Conservation (phyloP, 2,329 filamentous ascomycete species). For the Fusarium poae region DNA sequence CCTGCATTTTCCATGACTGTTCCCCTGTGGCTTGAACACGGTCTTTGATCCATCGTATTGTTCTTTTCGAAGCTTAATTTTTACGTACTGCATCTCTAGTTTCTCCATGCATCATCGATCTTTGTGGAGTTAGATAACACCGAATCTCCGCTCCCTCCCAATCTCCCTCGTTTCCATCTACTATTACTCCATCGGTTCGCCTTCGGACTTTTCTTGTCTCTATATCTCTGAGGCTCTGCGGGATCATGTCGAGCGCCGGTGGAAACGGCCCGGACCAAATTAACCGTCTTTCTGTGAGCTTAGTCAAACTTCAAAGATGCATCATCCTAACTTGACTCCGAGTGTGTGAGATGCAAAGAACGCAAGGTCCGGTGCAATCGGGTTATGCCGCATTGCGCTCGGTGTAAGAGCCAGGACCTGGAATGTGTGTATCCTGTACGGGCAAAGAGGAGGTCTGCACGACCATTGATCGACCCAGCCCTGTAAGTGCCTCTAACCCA, state of each 20-base stretch:
- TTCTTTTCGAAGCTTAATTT: slow-evolving; percentile 25
- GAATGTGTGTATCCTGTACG: slow-evolving; percentile 49
- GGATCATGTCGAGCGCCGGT: slow-evolving; percentile 23
- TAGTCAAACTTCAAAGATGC: background rate
- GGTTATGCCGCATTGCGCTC: slow-evolving; percentile 48
- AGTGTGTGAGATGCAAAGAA: slow-evolving; percentile 49
- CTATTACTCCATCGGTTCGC: background rate
- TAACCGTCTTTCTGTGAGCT: slow-evolving; percentile 46
- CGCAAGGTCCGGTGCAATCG: slow-evolving; percentile 51
- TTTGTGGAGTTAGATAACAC: slow-evolving; percentile 16
- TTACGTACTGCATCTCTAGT: background rate
- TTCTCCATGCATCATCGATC: slow-evolving; percentile 7
- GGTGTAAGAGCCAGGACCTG: slow-evolving; percentile 46
- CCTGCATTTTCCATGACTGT: slow-evolving; percentile 5
- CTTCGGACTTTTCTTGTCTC: slow-evolving; percentile 23
- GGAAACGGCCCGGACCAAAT: slow-evolving; percentile 36
- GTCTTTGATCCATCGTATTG: slow-evolving; percentile 5
- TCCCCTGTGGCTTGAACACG: slow-evolving; percentile 13
- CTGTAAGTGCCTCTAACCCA: slow-evolving; percentile 29
- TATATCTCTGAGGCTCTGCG: background rate
- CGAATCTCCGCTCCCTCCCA: slow-evolving; percentile 33
- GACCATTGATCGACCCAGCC: slow-evolving; percentile 30
- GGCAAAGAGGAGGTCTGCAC: slow-evolving; percentile 46
- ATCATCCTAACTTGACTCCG: slow-evolving; percentile 9
- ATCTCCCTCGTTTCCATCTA: background rate